A percentile compares a stretch with the other conserved stretches of the same genome.
Conservation (phyloP, 2,329 filamentous ascomycete genomes). For the Paracamarosporium sp. region DNA sequence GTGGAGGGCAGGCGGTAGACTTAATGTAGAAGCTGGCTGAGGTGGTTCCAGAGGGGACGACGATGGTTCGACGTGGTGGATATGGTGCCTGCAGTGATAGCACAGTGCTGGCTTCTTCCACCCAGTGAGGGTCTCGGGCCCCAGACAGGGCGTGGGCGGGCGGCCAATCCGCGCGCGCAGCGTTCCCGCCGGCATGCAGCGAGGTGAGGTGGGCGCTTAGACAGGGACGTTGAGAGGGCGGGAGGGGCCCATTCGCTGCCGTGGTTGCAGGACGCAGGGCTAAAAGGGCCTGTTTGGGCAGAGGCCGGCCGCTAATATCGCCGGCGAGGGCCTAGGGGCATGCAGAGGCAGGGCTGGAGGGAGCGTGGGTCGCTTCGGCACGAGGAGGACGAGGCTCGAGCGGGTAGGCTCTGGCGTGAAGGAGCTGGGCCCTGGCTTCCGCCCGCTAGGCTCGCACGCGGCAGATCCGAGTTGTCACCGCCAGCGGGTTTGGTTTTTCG, state of each 20-base stretch:
- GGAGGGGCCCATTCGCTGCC: constrained; percentile 33
- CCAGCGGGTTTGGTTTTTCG: constrained; percentile 23
- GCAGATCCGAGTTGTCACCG: constrained; percentile 35
- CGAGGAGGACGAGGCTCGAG: constrained; percentile 25
- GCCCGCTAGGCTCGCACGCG: constrained; percentile 21
- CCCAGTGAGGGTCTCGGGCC: constrained; percentile 36
- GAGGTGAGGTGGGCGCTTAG: constrained; percentile 42
- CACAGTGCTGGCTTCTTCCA: constrained; percentile 35
- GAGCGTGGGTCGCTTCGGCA: constrained; percentile 32
- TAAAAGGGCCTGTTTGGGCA: constrained; percentile 35
- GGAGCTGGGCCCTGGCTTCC: constrained; percentile 21
- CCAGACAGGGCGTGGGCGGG: constrained; percentile 22
- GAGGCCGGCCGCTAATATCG: constrained; percentile 42
- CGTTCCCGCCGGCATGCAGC: constrained; percentile 36
- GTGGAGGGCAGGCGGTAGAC: constrained; percentile 49
- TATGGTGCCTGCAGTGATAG: constrained; percentile 40
- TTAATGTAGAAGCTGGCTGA: constrained; percentile 51
- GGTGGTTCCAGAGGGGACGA: constrained; percentile 39
- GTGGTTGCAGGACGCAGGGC: constrained; percentile 19
- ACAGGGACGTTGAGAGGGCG: constrained; percentile 34
- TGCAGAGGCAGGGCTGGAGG: constrained; percentile 8
- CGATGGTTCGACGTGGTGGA: constrained; percentile 39
- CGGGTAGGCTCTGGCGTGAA: constrained; percentile 28
- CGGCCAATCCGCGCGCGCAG: constrained; percentile 38
- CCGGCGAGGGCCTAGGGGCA: constrained; percentile 18